Evolutionary conservation across 1,284 basidiomycete species (phyloP), one percentile per base, ranked within the genome.

Genomic region (Chondrostereum purpureum): DNA sequence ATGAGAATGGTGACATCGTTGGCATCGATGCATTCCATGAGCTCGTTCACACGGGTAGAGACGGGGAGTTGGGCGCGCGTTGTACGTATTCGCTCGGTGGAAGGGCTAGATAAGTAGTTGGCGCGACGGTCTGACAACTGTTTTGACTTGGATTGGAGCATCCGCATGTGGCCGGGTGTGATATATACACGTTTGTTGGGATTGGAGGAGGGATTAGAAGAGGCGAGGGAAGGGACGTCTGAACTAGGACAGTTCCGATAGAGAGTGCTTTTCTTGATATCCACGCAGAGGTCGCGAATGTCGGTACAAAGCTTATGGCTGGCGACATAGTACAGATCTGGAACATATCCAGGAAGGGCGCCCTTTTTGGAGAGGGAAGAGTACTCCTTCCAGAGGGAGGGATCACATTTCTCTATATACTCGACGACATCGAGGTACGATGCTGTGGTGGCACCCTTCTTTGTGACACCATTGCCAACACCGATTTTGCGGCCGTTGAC

Each of bases 1-100:
- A 95, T 92, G 54, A 88, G 84, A 50, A 98, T 88, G 1, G 88
- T 92, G 46, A 97, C 89, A 24, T 93, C 88, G 62, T 96, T 84
- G 33, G 80, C 68, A 34, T 75, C 70, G 54, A 97, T 81, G 51
- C 88, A 83, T 12, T 75, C 67, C 40, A 94, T 60, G 33, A 93
- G 68, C 6, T 85, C 76, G 2, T 74, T 70, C 5, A 83, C 72
- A 49, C 79, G 75, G 13, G 80, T 72, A 51, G 78, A 82, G 8
- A 96, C 86, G 4, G 92, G 92, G 2, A 96, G 71, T 13, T 77
- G 55, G 27, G 72, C 67, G 42, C 93, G 78, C 21, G 78, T 75
- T 10, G 70, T 62, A 13, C 91, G 80, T 73, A 96, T 88, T 45
- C 67, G 67, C 46, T 80, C 77, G 55, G 88, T 60, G 4, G 62